Evolutionary conservation across 2,329 filamentous ascomycete species (phyloP).

Genomic region (Dissoconium aciculare): DNA sequence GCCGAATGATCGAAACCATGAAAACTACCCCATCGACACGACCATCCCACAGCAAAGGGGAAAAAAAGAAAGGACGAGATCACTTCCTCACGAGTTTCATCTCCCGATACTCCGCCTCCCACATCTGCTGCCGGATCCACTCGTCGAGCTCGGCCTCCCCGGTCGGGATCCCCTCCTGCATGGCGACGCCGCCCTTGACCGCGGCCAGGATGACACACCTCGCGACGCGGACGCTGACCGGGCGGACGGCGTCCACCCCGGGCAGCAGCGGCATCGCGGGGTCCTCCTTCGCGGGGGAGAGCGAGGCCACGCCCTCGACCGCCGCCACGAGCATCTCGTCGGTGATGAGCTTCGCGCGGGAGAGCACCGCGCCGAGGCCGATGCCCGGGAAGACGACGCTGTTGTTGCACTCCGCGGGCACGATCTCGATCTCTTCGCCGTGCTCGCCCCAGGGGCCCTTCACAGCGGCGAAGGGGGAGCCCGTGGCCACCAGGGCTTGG

Average conservation of each 20-base stretch:
- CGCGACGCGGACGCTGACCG: slow-evolving; percentile 65
- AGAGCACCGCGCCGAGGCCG: slow-evolving; percentile 62
- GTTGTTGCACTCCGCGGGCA: slow-evolving; percentile 72
- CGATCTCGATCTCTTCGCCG: slow-evolving; percentile 40
- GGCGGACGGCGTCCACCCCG: slow-evolving; percentile 57
- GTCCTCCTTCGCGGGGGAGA: slow-evolving; percentile 56
- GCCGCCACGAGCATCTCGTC: slow-evolving; percentile 73
- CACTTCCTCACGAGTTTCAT: slow-evolving; percentile 38
- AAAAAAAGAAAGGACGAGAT: no score
- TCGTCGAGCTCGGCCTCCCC: slow-evolving; percentile 42
- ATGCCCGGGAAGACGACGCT: slow-evolving; percentile 75
- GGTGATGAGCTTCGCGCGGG: slow-evolving; percentile 49
- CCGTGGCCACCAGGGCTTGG: slow-evolving; percentile 64
- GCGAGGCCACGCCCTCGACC: slow-evolving; percentile 53
- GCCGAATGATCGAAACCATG: no score
- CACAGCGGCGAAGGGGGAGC: slow-evolving; percentile 67
- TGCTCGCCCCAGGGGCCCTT: slow-evolving; percentile 30
- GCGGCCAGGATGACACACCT: slow-evolving; percentile 59
- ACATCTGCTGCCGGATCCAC: slow-evolving; percentile 71
- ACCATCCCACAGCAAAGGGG: no score
- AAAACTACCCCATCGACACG: no score
- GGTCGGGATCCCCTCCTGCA: slow-evolving; percentile 49
- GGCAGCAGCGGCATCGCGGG: slow-evolving; percentile 54
- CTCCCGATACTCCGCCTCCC: slow-evolving; percentile 54
- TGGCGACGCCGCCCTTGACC: slow-evolving; percentile 52